Percentiles rank a stretch among this genome's conserved stretches.
Evolutionary conservation across 129 eudicot species (phyloP).

Genomic region (Chrysanthemum makinoi): DNA sequence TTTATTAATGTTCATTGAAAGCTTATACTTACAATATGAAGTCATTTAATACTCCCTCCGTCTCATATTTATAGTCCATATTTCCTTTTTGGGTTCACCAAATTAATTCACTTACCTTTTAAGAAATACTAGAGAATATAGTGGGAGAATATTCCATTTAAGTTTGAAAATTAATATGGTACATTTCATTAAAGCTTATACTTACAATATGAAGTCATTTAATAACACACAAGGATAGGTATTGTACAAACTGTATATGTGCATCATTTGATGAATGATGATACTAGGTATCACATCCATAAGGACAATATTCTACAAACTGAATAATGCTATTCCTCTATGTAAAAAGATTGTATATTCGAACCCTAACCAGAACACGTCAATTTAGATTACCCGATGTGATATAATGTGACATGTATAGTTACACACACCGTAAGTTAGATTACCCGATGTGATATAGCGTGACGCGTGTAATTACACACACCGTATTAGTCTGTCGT

Average conservation of each 20-base stretch:
- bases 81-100: too few relatives aligned
- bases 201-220: background rate
- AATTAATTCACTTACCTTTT: too few relatives aligned
- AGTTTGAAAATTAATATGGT: too few relatives aligned
- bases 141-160: too few relatives aligned
- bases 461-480: too few relatives aligned
- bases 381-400: background rate
- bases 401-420: too few relatives aligned
- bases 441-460: background rate
- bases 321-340: background rate
- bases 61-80: too few relatives aligned
- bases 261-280: background rate
- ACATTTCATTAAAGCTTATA: background rate
- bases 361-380: background rate
- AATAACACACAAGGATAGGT: background rate
- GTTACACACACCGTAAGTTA: background rate
- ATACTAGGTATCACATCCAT: slow-evolving; percentile 2
- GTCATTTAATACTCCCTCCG: background rate
- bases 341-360: background rate
- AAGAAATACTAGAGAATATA: too few relatives aligned
- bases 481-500: background rate
- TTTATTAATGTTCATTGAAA: background rate
- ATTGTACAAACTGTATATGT: background rate
- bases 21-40: background rate
- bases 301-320: background rate